Conservation (phyloP, 805 yeast genomes). For the Jamesozyma lodderae region DNA sequence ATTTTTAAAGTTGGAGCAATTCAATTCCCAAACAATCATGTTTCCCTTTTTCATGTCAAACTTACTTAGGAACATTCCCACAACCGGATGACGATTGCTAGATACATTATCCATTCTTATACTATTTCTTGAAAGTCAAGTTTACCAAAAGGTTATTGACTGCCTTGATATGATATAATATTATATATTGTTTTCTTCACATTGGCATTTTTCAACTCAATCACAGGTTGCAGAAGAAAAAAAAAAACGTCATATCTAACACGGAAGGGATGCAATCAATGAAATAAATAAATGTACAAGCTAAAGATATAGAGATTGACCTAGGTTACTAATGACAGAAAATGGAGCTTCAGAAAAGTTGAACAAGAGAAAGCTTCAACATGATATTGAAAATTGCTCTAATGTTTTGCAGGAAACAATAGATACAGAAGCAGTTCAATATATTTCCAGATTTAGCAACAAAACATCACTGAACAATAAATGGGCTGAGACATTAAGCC, state of each 20-base stretch:
- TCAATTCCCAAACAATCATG: constrained; percentile 19
- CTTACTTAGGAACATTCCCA: constrained; percentile 22
- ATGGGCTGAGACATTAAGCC: constrained; percentile 17
- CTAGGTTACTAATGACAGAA: too few relatives aligned
- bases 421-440: constrained; percentile 22
- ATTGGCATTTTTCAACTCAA: not conserved
- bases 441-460: constrained; percentile 20
- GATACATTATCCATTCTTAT: not conserved
- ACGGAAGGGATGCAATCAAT: too few relatives aligned
- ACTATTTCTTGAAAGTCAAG: too few relatives aligned
- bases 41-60: constrained; percentile 30
- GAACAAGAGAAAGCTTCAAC: constrained; percentile 8
- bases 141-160: not conserved
- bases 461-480: constrained; percentile 17
- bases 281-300: too few relatives aligned
- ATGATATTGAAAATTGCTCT: constrained; percentile 17
- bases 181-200: not conserved
- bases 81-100: constrained; percentile 1
- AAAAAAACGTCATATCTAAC: not conserved
- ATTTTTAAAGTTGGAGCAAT: constrained; percentile 28
- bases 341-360: not conserved
- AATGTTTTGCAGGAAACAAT: constrained; percentile 20
- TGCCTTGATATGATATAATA: not conserved
- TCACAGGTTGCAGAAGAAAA: not conserved
- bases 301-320: too few relatives aligned